Conservation (phyloP, 371 early-diverging fungal genomes). For the Syncephalastrum monosporum region DNA sequence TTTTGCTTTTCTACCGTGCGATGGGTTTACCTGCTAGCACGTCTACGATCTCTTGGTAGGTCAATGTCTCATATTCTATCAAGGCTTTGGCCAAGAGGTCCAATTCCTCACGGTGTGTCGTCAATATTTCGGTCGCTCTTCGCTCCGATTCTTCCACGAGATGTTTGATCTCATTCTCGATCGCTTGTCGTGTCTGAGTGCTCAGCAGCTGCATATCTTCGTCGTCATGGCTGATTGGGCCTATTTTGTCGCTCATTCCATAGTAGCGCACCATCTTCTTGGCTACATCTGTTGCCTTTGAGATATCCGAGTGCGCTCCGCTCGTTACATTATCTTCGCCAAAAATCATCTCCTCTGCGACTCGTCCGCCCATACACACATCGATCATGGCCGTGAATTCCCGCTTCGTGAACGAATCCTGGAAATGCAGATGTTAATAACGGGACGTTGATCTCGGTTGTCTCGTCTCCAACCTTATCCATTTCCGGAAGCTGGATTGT, state of each 20-base stretch:
- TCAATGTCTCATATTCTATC: slow-evolving; percentile 87
- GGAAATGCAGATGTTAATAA: background rate
- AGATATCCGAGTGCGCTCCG: slow-evolving; percentile 87
- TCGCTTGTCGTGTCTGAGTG: slow-evolving; percentile 64
- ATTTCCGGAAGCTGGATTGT: slow-evolving; percentile 90
- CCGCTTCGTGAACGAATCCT: slow-evolving; percentile 67
- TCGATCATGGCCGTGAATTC: slow-evolving; percentile 87
- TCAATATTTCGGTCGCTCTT: slow-evolving; percentile 68
- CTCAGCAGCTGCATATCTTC: slow-evolving; percentile 74
- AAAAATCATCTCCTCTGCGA: slow-evolving; percentile 91
- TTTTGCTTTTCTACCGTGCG: slow-evolving; percentile 20
- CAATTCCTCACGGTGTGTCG: slow-evolving; percentile 72
- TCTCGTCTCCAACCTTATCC: slow-evolving; percentile 58
- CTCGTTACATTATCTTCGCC: slow-evolving; percentile 89
- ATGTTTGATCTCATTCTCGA: slow-evolving; percentile 79
- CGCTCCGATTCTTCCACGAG: slow-evolving; percentile 59
- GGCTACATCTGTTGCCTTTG: slow-evolving; percentile 85
- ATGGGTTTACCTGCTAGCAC: slow-evolving; percentile 67
- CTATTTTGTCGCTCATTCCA: slow-evolving; percentile 90
- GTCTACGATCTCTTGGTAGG: slow-evolving; percentile 76
- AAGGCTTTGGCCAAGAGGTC: slow-evolving; percentile 84
- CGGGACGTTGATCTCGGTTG: background rate
- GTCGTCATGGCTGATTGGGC: slow-evolving; percentile 48
- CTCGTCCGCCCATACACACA: slow-evolving; percentile 93
- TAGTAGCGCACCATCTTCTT: slow-evolving; percentile 83